Percentiles rank a stretch among this genome's conserved stretches.
Conservation (phyloP, 2,329 filamentous ascomycete species). For the Fusarium metavorans region DNA sequence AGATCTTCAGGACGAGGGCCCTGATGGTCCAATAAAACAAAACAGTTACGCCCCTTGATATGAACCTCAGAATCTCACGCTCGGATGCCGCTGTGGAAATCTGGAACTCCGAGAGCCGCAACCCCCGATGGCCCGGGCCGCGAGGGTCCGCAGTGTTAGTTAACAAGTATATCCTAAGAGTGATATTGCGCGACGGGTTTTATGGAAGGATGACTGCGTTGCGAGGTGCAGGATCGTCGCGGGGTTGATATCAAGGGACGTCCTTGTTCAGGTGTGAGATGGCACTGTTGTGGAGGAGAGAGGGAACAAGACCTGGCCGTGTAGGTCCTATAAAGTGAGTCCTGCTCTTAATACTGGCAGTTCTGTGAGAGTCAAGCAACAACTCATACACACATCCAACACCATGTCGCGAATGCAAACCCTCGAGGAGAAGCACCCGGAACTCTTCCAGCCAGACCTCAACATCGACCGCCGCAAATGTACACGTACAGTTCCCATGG, state of each 20-base stretch:
- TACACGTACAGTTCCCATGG: conserved; percentile 8
- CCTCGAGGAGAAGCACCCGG: conserved; percentile 9
- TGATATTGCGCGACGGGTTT: neutral
- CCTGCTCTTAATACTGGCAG: neutral
- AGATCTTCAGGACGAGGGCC: neutral
- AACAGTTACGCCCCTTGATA: neutral
- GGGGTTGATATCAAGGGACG: neutral
- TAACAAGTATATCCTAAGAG: neutral
- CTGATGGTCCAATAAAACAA: neutral
- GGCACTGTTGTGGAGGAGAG: neutral
- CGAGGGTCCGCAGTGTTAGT: neutral
- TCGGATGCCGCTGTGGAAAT: neutral
- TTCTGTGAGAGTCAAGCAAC: neutral
- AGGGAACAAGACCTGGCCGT: neutral
- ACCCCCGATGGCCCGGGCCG: neutral
- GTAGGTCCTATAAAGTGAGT: neutral
- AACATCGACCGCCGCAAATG: conserved; percentile 12
- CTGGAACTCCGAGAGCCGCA: conserved; percentile 1
- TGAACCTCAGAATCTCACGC: neutral
- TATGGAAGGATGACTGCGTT: neutral
- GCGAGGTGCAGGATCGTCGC: neutral
- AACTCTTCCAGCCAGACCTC: conserved; percentile 13
- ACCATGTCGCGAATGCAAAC: conserved; percentile 10
- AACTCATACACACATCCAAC: neutral
- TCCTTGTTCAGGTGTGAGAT: neutral